A percentile compares a stretch with the other conserved stretches of the same genome.
Evolutionary conservation across 352 stramenopile species (phyloP).

Genomic region (Phytopythium delawarense): DNA sequence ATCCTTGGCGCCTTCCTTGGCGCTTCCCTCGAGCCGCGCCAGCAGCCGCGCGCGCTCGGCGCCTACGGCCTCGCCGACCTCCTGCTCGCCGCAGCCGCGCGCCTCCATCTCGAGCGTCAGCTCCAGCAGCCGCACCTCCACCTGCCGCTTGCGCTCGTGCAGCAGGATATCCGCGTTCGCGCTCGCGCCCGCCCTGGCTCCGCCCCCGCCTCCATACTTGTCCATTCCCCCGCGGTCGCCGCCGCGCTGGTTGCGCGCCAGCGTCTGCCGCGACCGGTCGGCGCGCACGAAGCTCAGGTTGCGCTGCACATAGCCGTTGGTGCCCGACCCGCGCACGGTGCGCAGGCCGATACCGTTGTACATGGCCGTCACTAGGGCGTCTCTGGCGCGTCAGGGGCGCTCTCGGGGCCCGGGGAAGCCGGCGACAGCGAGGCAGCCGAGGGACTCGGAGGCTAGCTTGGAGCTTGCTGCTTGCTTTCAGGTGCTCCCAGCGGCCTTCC

Average conservation of each 20-base stretch:
- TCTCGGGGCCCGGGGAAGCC: too few relatives aligned
- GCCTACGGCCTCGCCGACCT: slow-evolving; percentile 63
- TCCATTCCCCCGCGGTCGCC: slow-evolving; percentile 5
- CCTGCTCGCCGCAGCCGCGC: slow-evolving; percentile 55
- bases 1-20: background rate
- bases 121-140: slow-evolving; percentile 81
- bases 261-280: slow-evolving; percentile 57
- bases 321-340: slow-evolving; percentile 82
- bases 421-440: too few relatives aligned
- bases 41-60: slow-evolving; percentile 55
- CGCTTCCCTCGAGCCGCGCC: background rate
- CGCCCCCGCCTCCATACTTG: background rate
- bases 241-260: slow-evolving; percentile 37
- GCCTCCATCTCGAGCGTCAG: slow-evolving; percentile 78
- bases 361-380: slow-evolving; percentile 28
- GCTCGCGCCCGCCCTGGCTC: slow-evolving; percentile 11
- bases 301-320: slow-evolving; percentile 86
- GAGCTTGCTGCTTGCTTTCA: background rate
- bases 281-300: slow-evolving; percentile 81
- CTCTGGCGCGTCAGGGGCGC: background rate
- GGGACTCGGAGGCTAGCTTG: background rate
- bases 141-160: slow-evolving; percentile 73
- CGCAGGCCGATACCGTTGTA: slow-evolving; percentile 89
- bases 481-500: too few relatives aligned
- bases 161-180: slow-evolving; percentile 77